A percentile compares a stretch with the other conserved stretches of the same genome.
Evolutionary conservation across 805 yeast genomes (phyloP).

Genomic region (Deakozyma indianensis): DNA sequence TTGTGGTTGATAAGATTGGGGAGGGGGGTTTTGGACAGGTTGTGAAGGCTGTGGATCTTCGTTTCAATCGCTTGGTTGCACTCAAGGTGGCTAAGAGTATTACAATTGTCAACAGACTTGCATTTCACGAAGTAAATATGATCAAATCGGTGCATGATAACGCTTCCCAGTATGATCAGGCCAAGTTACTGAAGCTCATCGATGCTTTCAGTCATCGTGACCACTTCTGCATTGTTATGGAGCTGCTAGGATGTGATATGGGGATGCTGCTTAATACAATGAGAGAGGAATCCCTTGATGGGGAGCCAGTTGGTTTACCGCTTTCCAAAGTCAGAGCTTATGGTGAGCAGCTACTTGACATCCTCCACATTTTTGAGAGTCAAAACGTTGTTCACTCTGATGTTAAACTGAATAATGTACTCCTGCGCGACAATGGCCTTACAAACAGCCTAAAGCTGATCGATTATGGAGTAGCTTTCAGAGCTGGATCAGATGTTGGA

Average conservation of each 20-base stretch:
- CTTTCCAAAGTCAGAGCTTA: neutral
- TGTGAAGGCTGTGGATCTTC: neutral
- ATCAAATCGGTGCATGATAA: neutral
- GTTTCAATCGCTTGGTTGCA: neutral
- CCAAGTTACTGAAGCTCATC: neutral
- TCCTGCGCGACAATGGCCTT: neutral
- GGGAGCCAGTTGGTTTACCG: neutral
- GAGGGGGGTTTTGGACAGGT: slow-evolving; percentile 1
- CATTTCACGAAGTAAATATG: neutral
- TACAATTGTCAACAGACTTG: neutral
- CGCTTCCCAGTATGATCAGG: neutral
- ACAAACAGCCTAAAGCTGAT: neutral
- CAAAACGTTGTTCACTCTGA: neutral
- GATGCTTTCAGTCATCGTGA: neutral
- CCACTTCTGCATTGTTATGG: neutral
- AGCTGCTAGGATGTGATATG: neutral
- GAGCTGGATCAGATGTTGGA: neutral
- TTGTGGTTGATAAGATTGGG: neutral
- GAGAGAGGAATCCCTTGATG: neutral
- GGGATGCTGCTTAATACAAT: neutral
- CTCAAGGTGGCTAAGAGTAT: neutral
- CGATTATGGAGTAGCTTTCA: neutral
- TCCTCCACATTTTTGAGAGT: neutral
- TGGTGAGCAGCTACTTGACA: neutral
- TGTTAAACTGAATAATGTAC: neutral